Conservation (phyloP, 2,329 filamentous ascomycete genomes). For the Chrysoporthe cubensis region DNA sequence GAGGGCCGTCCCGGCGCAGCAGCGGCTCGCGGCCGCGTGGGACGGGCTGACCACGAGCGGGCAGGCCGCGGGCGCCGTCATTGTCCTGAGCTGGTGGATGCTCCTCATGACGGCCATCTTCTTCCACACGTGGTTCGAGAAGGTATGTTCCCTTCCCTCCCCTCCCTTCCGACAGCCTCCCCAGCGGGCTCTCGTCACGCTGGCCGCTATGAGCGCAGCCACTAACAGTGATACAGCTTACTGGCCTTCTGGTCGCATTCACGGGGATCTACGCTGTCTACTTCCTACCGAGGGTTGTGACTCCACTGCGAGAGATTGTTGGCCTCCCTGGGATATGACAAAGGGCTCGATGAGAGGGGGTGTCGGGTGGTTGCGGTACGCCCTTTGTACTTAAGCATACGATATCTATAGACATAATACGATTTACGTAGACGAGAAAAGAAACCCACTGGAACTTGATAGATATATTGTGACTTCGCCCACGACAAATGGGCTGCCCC, state of each 20-base stretch:
- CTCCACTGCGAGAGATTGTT: slow-evolving; percentile 48
- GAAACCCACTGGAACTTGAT: not conserved
- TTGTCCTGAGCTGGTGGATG: slow-evolving; percentile 87
- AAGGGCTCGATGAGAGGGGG: too few species aligned
- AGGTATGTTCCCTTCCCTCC: slow-evolving; percentile 60
- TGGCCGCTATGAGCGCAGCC: not conserved
- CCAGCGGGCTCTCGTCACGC: too few species aligned
- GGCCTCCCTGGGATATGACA: slow-evolving; percentile 56
- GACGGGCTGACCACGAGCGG: slow-evolving; percentile 49
- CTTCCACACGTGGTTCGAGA: slow-evolving; percentile 99
- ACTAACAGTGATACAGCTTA: slow-evolving; percentile 48
- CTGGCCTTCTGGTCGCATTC: slow-evolving; percentile 55
- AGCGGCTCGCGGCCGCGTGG: slow-evolving; percentile 30
- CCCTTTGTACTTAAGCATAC: not conserved
- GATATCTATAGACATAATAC: not conserved
- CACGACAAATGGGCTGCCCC: not conserved
- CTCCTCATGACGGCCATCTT: slow-evolving; percentile 97
- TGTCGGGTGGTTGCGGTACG: not conserved
- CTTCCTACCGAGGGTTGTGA: slow-evolving; percentile 55
- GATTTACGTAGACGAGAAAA: not conserved
- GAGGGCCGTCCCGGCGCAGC: slow-evolving; percentile 30
- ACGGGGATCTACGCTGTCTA: slow-evolving; percentile 55
- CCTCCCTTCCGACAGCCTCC: too few species aligned
- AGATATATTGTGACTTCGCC: not conserved
- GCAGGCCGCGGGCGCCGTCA: slow-evolving; percentile 65